These are phyloP conservation scores for Thuidium tamariscinum DNA, from an alignment of 225 moss, liverwort and hornwort genomes.

Conservation along the genomic window DNA sequence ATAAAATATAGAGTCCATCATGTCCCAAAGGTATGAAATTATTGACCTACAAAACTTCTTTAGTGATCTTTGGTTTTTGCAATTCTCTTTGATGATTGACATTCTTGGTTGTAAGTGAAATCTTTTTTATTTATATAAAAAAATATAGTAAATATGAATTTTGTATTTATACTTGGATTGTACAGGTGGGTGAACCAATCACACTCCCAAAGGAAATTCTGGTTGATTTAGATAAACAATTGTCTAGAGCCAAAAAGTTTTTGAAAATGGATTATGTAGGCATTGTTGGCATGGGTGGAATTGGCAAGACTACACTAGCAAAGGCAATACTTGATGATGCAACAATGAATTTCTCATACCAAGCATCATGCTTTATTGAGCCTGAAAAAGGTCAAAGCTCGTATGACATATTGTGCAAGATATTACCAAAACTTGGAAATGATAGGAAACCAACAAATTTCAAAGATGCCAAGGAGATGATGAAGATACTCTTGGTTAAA, in stretches of 20 bases:
- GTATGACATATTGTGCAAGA: not conserved
- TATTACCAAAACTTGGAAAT: not conserved
- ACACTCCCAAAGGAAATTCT: too few species aligned
- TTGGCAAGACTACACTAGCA: not conserved
- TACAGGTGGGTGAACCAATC: not conserved
- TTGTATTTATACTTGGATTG: too few species aligned
- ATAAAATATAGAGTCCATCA: too few species aligned
- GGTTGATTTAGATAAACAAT: not conserved
- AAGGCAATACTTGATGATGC: not conserved
- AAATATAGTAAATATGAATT: too few species aligned
- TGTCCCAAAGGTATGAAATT: not conserved
- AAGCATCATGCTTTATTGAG: not conserved
- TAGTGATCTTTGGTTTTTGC: not conserved
- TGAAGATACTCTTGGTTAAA: fast-evolving
- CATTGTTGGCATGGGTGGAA: not conserved
- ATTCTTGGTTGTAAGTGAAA: too few species aligned
- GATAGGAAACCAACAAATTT: not conserved
- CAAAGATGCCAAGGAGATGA: not conserved
- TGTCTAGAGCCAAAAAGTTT: not conserved
- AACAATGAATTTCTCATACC: fast-evolving
- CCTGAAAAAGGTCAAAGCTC: not conserved
- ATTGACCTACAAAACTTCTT: not conserved
- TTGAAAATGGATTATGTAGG: not conserved
- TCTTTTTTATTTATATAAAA: too few species aligned
- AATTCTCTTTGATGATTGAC: not conserved